Base-by-base conservation (phyloP, 768 basidiomycete species). In the Calocybe gangraenosa region DNA sequence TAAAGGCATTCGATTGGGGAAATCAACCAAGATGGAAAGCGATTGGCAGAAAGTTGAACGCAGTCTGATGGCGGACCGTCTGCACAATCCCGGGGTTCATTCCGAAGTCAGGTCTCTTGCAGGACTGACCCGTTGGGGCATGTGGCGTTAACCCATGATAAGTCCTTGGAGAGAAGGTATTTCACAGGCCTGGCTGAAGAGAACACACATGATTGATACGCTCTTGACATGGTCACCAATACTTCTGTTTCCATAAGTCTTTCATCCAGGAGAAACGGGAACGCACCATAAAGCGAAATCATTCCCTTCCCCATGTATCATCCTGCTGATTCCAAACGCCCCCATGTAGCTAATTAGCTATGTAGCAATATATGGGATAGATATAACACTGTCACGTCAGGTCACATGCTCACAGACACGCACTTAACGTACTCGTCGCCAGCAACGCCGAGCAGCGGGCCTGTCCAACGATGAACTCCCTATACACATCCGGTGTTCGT, bases 401-500 rank as follows among this genome's bases (percentile, higher is more conserved):
- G 39, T 18, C 2, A 38, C 17, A 35, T 28, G n/a, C 43, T 62
- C 65, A 22, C 50, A 48, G 25, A 28, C 25, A 18, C 49, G 46
- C 50, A 47, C 44, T 45, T 47, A 31, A 43, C 32, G 13, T 25
- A 22, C 18, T 35, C 42, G 25, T 42, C 44, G 40, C 30, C 35
- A 11, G 5, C 25, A 28, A 28, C 25, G 25, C 11, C 25, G 11
- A 30, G 38, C 51, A 41, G 46, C 42, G 36, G 48, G 45, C 22
- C 39, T 47, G 52, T 43, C 25, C 38, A 42, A 50, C 61, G 31
- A 97, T 97, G 94, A 95, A 97, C 67, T 93, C 92, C 28, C 75
- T 97, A 13, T 97, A 96, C 68, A 92, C 92, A 0, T 84, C 89
- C 32, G 94, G 92, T 2, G 86, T 95, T 15, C 79, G 94, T 28